Percentiles rank a stretch among this genome's conserved stretches.
Evolutionary conservation across 1,284 basidiomycete species (phyloP).

Genomic region (Ganoderma resinaceum): DNA sequence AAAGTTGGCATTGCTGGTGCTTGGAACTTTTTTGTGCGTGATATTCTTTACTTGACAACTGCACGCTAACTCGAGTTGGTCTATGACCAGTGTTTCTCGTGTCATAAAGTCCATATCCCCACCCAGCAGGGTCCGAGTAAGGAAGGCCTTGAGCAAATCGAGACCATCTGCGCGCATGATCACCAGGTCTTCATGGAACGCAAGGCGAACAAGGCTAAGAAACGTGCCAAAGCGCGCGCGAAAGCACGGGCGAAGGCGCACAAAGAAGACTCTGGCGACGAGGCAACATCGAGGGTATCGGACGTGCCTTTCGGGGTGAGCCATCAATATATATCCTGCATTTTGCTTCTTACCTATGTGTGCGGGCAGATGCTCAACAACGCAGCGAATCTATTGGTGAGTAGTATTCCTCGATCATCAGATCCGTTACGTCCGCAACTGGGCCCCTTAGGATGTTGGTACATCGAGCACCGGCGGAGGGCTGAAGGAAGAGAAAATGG

Average conservation of each 20-base stretch:
- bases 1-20: neutral
- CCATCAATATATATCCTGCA: too few relatives aligned
- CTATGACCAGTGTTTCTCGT: neutral
- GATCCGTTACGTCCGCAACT: neutral
- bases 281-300: neutral
- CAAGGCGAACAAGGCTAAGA: neutral
- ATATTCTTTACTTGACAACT: neutral
- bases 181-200: neutral
- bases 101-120: neutral
- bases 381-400: neutral
- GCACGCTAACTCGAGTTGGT: neutral
- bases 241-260: neutral
- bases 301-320: neutral
- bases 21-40: neutral
- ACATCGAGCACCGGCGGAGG: too few relatives aligned
- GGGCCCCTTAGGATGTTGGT: neutral
- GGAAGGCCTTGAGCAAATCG: neutral
- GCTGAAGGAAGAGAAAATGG: too few relatives aligned
- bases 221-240: neutral
- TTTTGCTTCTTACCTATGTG: neutral
- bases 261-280: neutral
- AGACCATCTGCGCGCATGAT: neutral
- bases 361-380: neutral
- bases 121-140: neutral
- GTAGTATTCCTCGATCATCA: neutral